Percentiles rank a stretch among this genome's conserved stretches.
phyloP scores from a whole-genome alignment of 148 eudicot species.

The Rhododendron mucronatum region DNA sequence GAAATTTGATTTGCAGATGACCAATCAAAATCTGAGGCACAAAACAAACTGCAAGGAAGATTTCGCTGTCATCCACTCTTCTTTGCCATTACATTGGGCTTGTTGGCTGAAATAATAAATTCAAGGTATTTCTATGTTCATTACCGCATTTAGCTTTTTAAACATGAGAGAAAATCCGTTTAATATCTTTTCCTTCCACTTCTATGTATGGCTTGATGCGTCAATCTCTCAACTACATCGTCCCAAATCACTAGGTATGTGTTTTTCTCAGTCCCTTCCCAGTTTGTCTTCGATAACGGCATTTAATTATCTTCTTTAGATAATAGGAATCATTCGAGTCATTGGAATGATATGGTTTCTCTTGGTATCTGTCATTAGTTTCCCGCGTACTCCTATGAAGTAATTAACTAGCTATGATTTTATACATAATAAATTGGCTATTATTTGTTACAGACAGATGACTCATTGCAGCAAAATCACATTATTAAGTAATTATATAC shows the following conservation, averaged over 20 bases:
- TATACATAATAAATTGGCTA: too few relatives aligned
- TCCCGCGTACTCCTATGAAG: too few relatives aligned
- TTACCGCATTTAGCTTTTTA: background rate
- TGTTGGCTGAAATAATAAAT: constrained; percentile 88
- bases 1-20: constrained; percentile 38
- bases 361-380: too few relatives aligned
- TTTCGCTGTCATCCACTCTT: constrained; percentile 76
- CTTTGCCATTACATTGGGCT: constrained; percentile 89
- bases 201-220: background rate
- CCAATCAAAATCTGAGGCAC: constrained; percentile 28
- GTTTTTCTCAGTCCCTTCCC: background rate
- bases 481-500: background rate
- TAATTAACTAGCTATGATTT: too few relatives aligned
- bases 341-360: too few relatives aligned
- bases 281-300: background rate
- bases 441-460: too few relatives aligned
- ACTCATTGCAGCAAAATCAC: background rate
- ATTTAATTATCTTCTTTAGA: too few relatives aligned
- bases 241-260: background rate
- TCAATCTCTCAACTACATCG: background rate
- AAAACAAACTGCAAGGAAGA: constrained; percentile 39
- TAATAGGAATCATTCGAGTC: too few relatives aligned
- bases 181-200: background rate
- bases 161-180: background rate
- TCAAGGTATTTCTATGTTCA: constrained; percentile 60